Base-by-base conservation (phyloP, 2,329 filamentous ascomycete genomes). In the Fusarium sp. region DNA sequence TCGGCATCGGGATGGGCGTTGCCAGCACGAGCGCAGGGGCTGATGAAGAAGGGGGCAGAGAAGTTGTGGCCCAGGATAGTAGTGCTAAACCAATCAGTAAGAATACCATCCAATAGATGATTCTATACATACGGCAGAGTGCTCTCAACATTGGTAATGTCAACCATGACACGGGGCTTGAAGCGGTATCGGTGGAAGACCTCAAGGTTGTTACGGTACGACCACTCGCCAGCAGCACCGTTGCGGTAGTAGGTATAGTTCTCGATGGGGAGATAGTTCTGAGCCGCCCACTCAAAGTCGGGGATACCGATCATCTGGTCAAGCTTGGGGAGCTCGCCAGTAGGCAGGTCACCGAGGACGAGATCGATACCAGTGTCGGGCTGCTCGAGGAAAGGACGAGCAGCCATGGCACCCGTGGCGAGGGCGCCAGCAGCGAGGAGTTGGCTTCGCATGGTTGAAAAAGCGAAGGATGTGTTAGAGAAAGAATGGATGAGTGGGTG, bases 161-260 rank as follows among this genome's bases (percentile, higher is more conserved):
- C 87, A n/a, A 84, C 79, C 79, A 90, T 81, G 27, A 85, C 82
- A 61, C 86, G 83, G 10, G 88, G 87, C 59, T 85, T 83, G 47
- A 89, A 81, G 58, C 81, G 81, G 75, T 86, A 87, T 16, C 86
- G 84, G 69, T 83, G 81, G 79, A 84, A 90, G 31, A 86, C 83
- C 79, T 90, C 88, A 7, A 89, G 83, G 79, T 90, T 90, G 79
- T 89, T 89, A 58, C 88, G 84, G 80, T 89, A 89, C 2, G 84
- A 85, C 84, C 85, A 89, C 80, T 89, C 88, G 68, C 87, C 88
- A 5, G 83, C 87, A 5, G 87, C 87, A 22, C 87, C 88, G 72
- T 87, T 88, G 67, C 87, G 85, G 80, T 89, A 89, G 79, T 89
- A 89, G n/a, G 87, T 88, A 79, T 87, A 89, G 75, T 87, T 84